Base-by-base conservation (phyloP, 331 rosid species). In the Erythrophleum ivorense region DNA sequence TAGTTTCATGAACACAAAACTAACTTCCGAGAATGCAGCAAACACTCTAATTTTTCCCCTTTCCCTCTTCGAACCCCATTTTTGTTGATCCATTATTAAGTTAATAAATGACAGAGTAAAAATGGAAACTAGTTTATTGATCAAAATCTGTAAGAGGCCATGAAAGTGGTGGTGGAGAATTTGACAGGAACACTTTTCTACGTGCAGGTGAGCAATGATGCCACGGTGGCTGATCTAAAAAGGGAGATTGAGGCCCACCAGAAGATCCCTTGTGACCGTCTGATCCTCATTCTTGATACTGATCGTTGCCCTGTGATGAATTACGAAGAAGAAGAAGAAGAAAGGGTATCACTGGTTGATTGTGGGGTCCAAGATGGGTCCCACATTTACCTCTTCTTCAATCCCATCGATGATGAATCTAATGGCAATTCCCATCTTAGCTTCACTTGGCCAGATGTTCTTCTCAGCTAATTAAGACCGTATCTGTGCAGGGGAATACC, bases 331-430 rank as follows among this genome's bases (percentile, higher is more conserved):
- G 86, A 68, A 0, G 92, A 82, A 69, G 92, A 82, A 68, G 90
- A 80, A 67, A 82, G 73, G 16, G 34, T 38, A 16, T 70, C 90
- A 5, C 85, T 93, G 2, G 40, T 60, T 76, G 90, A 91, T 80
- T 90, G 67, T 82, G 97, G 97, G 5, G 76, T 92, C 69, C 83
- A 82, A 64, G 93, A 89, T 81, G 88, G 89, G 33, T 81, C 85
- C 33, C 90, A 87, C 73, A 69, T 91, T 41, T 89, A 91, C 12
- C 72, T 92, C 50, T 89, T 92, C 85, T 69, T 92, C 78, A 36
- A 36, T 65, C 90, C 92, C 10, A 5, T 87, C 52, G 89, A 88
- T 45, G 86, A 88, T 50, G 78, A 63, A 1, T 73, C 82, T 57
- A 36, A 29, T 18, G 9, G n/a, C 1, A 71, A 84, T 10, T 59